Conservation (phyloP, 345 rosid species). For the Mangifera indica region DNA sequence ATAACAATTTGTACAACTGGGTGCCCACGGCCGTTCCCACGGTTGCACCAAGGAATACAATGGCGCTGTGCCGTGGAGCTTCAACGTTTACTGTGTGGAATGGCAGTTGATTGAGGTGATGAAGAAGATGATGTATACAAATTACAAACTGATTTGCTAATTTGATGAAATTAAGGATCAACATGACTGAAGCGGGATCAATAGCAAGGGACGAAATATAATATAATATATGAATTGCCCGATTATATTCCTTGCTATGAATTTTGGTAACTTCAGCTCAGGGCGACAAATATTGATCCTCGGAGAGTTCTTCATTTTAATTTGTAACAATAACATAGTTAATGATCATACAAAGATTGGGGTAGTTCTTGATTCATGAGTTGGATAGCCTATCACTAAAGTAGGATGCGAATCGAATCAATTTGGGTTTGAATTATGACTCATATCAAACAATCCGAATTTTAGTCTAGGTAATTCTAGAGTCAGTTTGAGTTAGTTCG, state of each 20-base stretch:
- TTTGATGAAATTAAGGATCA: constrained; percentile 10
- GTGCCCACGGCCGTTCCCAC: constrained; percentile 45
- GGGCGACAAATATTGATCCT: constrained; percentile 22
- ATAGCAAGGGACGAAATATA: constrained; percentile 24
- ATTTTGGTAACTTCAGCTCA: constrained; percentile 49
- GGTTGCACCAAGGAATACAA: constrained; percentile 33
- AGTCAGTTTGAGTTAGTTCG: too few relatives aligned
- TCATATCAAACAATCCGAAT: too few relatives aligned
- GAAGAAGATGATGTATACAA: constrained; percentile 17
- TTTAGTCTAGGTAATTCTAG: too few relatives aligned
- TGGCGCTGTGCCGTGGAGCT: constrained; percentile 49
- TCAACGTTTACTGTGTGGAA: constrained; percentile 66
- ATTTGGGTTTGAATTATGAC: too few relatives aligned
- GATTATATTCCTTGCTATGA: constrained; percentile 25
- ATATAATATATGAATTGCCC: too few relatives aligned
- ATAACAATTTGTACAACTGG: constrained; percentile 37
- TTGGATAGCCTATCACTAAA: too few relatives aligned
- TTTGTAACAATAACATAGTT: constrained; percentile 31
- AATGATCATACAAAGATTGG: constrained; percentile 28
- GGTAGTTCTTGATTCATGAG: too few relatives aligned
- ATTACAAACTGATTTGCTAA: constrained; percentile 16
- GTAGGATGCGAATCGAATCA: too few relatives aligned
- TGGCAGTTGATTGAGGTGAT: constrained; percentile 26
- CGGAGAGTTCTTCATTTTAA: constrained; percentile 27
- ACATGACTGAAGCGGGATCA: constrained; percentile 33